These are phyloP conservation scores for Phoma herbarum DNA, from an alignment of 2,329 filamentous ascomycete species.

Conservation along the genomic window DNA sequence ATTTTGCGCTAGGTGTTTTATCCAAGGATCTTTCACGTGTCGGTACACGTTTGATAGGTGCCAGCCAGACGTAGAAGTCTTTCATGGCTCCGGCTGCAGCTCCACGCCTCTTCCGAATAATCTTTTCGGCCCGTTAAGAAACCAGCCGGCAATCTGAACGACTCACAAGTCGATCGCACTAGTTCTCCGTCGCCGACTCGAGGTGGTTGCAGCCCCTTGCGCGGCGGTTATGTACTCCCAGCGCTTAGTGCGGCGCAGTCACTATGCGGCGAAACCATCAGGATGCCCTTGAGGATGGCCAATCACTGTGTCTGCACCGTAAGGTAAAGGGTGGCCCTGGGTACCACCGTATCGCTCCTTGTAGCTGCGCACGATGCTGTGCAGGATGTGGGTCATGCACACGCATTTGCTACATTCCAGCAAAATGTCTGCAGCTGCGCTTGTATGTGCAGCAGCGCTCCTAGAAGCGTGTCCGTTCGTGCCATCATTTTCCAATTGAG, in stretches of 20 bases:
- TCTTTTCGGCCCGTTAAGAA: conserved; percentile 12
- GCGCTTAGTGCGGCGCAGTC: conserved; percentile 23
- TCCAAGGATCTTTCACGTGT: not conserved
- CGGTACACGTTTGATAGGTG: not conserved
- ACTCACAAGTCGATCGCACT: not conserved
- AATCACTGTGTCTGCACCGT: not conserved
- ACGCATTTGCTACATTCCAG: not conserved
- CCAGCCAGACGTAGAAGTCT: no score
- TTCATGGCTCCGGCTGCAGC: not conserved
- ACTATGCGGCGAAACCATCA: conserved; percentile 9
- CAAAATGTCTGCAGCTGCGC: not conserved
- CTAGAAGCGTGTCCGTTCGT: not conserved
- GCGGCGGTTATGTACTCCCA: conserved; percentile 12
- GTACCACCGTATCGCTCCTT: not conserved
- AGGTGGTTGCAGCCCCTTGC: conserved; percentile 19
- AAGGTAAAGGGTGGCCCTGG: conserved; percentile 11
- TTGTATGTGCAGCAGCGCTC: not conserved
- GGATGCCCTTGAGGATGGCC: conserved; percentile 1
- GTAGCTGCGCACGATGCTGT: not conserved
- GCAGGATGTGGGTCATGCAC: conserved; percentile 2
- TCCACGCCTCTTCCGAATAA: conserved; percentile 1
- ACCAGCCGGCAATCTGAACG: not conserved
- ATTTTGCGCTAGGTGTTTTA: not conserved
- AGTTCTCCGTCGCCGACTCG: not conserved
- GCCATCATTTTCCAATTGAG: not conserved